Evolutionary conservation across 768 basidiomycete species (phyloP), one percentile per base, ranked within the genome.

Genomic region (Boletus patriciae): DNA sequence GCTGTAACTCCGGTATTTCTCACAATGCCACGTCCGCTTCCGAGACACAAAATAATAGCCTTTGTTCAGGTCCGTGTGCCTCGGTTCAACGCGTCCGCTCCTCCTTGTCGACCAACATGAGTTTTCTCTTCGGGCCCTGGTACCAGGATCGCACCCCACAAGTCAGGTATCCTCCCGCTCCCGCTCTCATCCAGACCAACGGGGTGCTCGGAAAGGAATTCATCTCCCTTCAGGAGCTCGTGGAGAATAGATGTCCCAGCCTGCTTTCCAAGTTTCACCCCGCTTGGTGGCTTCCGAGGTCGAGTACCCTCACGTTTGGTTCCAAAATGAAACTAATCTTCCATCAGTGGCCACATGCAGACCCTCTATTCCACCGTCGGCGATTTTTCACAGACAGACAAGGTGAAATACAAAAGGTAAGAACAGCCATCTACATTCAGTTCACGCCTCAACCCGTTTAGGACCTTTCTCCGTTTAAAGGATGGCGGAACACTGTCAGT

Each of bases 401-500:
- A 62, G 40, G 62, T 72, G 33, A 48, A 55, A 50, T 72, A 72
- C 60, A 72, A 69, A 45, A 70, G 71, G 71, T 68, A 41, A 31
- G 57, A 46, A 36, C 46, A 49, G 8, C 43, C 23, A 31, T 44
- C 2, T 9, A 50, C 13, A 38, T 46, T 31, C 53, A 29, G n/a
- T 36, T 45, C 53, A 34, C 6, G 16, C 36, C 59, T 63, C 54
- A 71, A 10, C 1, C 27, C 21, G 13, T 50, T 13, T 29, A 72
- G 71, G 50, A 69, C 71, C 9, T 59, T 62, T 52, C 60, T 72
- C 38, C 65, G 65, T 48, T 50, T 72, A 40, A 65, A 52, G 50
- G 71, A 72, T 58, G 72, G 69, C 5, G 71, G 70, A 55, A 72
- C 72, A 58, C 37, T 72, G 71, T 72, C 46, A 69, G 71, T 63